These are phyloP conservation scores for Mucor velutinosus DNA, from an alignment of 371 early-diverging fungal genomes.

Conservation along the genomic window DNA sequence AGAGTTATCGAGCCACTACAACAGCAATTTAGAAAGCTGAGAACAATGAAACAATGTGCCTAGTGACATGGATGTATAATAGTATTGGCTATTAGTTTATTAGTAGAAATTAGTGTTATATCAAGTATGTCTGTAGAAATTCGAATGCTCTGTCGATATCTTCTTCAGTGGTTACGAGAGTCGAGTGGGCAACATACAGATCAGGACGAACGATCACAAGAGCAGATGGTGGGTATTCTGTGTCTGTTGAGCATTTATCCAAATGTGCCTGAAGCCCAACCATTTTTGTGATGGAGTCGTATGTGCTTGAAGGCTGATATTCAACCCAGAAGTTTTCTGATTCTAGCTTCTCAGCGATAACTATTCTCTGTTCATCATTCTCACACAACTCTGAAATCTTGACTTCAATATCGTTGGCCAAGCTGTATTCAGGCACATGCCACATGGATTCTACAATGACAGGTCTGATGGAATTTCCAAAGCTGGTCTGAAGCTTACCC, in stretches of 20 bases:
- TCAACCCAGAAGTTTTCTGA: not conserved
- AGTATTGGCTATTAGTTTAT: not conserved
- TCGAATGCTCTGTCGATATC: not conserved
- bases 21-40: too few relatives aligned
- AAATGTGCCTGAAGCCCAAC: not conserved
- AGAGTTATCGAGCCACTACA: too few relatives aligned
- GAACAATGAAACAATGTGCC: too few relatives aligned
- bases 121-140: not conserved
- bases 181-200: constrained; percentile 1
- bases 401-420: not conserved
- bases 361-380: not conserved
- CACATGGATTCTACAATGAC: not conserved
- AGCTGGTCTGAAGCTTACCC: not conserved
- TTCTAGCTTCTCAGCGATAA: not conserved
- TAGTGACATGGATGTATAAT: too few relatives aligned
- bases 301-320: not conserved
- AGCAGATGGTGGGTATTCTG: not conserved
- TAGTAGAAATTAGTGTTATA: not conserved
- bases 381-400: not conserved
- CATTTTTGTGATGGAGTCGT: not conserved
- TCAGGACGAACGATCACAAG: constrained; percentile 17
- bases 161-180: not conserved
- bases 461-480: not conserved
- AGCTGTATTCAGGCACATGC: not conserved
- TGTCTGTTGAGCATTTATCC: not conserved